phyloP scores from a whole-genome alignment of 805 yeast genomes.

The Isabelozyma rhagii region DNA sequence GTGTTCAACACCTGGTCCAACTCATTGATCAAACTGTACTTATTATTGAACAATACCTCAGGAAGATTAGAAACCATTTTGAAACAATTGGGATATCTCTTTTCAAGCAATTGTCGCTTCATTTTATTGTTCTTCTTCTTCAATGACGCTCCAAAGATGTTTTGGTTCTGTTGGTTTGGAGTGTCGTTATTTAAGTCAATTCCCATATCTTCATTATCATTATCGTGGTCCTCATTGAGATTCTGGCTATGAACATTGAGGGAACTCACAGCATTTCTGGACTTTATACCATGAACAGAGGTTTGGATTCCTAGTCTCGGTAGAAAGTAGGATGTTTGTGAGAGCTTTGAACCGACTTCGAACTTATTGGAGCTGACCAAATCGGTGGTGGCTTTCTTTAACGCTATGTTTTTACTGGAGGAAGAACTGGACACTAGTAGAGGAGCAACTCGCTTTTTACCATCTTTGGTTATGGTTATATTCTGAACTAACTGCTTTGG shows the following conservation, averaged over 20 bases:
- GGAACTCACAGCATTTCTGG: conserved; percentile 10
- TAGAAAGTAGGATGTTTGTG: conserved; percentile 45
- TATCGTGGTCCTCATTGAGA: conserved; percentile 30
- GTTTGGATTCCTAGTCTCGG: conserved; percentile 68
- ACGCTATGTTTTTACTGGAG: not conserved
- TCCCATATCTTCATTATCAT: conserved; percentile 50
- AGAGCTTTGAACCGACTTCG: conserved; percentile 28
- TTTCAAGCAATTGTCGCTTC: conserved; percentile 26
- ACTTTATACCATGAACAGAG: conserved; percentile 54
- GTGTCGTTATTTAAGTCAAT: conserved; percentile 15
- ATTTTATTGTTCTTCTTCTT: conserved; percentile 30
- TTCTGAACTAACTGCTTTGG: conserved; percentile 26
- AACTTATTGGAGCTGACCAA: conserved; percentile 12
- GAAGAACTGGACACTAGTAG: conserved; percentile 52
- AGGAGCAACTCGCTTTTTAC: conserved; percentile 75
- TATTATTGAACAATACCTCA: conserved; percentile 32
- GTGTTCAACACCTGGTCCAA: conserved; percentile 23
- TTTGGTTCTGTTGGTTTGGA: conserved; percentile 9
- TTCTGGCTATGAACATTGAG: conserved; percentile 9
- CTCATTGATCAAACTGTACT: conserved; percentile 26
- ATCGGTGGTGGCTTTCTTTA: conserved; percentile 2
- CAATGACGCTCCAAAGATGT: conserved; percentile 26
- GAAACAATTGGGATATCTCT: conserved; percentile 34
- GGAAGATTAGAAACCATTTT: conserved; percentile 33
- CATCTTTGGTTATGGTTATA: conserved; percentile 68